These are phyloP conservation scores for Coemansia brasiliensis DNA, from an alignment of 192 early-diverging fungal genomes.

Conservation along the genomic window DNA sequence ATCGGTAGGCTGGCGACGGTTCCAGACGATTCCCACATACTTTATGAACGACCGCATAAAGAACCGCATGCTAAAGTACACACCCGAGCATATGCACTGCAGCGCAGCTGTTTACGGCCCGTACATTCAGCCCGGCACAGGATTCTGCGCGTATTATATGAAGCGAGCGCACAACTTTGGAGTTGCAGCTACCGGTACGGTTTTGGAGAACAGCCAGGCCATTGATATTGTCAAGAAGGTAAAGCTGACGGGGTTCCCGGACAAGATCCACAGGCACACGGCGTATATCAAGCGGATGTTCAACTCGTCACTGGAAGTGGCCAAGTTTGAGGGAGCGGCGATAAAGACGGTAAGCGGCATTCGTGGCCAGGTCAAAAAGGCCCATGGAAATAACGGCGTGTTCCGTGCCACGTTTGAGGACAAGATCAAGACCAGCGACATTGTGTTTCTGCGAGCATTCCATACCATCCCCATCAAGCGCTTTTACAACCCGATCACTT, in stretches of 20 bases:
- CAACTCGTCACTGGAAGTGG: conserved; percentile 91
- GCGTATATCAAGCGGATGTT: conserved; percentile 99
- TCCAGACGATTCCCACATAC: conserved; percentile 95
- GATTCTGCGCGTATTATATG: conserved; percentile 80
- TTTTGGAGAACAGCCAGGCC: conserved; percentile 90
- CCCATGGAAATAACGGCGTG: conserved; percentile 78
- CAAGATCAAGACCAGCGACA: conserved; percentile 95
- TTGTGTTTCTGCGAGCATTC: conserved; percentile 97
- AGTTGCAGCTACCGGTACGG: conserved; percentile 92
- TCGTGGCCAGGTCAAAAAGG: conserved; percentile 97
- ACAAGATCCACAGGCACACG: conserved; percentile 96
- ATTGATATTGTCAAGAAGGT: conserved; percentile 99
- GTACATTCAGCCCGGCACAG: conserved; percentile 92
- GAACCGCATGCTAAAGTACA: conserved; percentile 98
- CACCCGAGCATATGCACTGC: conserved; percentile 99
- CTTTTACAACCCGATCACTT: conserved; percentile 98
- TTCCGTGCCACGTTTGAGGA: conserved; percentile 99
- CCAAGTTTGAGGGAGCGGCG: conserved; percentile 95
- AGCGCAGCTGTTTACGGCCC: conserved; percentile 93
- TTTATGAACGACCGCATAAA: conserved; percentile 88
- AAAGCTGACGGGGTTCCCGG: conserved; percentile 92
- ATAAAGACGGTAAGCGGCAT: conserved; percentile 97
- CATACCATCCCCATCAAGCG: conserved; percentile 92
- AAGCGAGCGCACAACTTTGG: conserved; percentile 84
- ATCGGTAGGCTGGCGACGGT: conserved; percentile 96